Conservation (phyloP, 169 alveolate genomes). For the Sarcocystis neurona region DNA sequence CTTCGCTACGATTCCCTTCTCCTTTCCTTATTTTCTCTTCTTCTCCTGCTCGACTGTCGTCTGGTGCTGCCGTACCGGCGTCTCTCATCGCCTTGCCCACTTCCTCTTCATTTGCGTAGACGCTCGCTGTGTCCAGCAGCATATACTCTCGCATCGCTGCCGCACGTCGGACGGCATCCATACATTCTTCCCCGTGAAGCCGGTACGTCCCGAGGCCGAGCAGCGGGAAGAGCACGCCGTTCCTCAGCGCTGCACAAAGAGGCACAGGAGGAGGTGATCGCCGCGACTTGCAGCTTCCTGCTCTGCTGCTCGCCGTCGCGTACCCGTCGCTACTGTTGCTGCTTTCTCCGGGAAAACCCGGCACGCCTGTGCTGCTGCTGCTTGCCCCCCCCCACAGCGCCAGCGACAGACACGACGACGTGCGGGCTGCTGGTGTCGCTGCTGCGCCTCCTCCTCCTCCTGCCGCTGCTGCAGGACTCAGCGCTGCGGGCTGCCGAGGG, state of each 20-base stretch:
- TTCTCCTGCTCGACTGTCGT: background rate
- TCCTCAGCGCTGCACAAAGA: slow-evolving; percentile 16
- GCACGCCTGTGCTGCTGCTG: too few species aligned
- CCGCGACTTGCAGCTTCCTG: too few species aligned
- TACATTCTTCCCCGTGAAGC: slow-evolving; percentile 41
- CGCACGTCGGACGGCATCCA: background rate
- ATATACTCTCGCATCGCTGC: slow-evolving; percentile 1
- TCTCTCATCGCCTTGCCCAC: slow-evolving; percentile 46
- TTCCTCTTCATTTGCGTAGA: slow-evolving; percentile 58
- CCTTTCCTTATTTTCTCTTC: too few species aligned
- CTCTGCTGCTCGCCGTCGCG: too few species aligned
- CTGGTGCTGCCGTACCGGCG: slow-evolving; percentile 27
- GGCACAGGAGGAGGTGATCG: background rate
- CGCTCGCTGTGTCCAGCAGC: slow-evolving; percentile 56
- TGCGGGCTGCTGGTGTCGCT: too few species aligned
- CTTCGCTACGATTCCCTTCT: background rate
- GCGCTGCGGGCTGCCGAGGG: too few species aligned
- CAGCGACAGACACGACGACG: too few species aligned
- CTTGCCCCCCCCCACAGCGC: too few species aligned
- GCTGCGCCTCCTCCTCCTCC: too few species aligned
- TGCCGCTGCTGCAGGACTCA: too few species aligned
- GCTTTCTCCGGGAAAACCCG: too few species aligned
- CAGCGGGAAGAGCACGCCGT: slow-evolving; percentile 50
- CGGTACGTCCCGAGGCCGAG: slow-evolving; percentile 63
- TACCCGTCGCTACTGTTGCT: too few species aligned